phyloP scores from a whole-genome alignment of 164 flowering plant species.

The Houttuynia cordata region DNA sequence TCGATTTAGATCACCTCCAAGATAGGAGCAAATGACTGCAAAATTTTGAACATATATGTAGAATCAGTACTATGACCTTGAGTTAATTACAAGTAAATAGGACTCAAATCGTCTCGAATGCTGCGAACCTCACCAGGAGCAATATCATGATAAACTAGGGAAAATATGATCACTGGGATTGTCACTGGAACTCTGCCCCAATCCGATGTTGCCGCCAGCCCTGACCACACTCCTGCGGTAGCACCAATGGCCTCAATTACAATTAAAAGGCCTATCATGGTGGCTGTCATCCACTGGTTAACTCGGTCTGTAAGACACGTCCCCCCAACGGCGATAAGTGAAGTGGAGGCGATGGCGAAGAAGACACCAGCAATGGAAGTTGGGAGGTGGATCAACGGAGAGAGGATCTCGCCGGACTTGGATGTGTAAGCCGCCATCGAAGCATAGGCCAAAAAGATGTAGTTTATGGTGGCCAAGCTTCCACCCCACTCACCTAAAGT shows the following conservation, averaged over 20 bases:
- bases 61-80: too few relatives aligned
- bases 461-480: slow-evolving; percentile 32
- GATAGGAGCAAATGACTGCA: slow-evolving; percentile 71
- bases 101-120: background rate
- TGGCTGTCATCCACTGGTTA: slow-evolving; percentile 60
- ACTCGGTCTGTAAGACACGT: slow-evolving; percentile 48
- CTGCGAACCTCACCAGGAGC: slow-evolving; percentile 39
- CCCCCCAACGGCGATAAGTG: slow-evolving; percentile 53
- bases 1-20: slow-evolving; percentile 49
- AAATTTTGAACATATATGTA: background rate
- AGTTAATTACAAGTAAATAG: too few relatives aligned
- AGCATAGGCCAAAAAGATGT: slow-evolving; percentile 64
- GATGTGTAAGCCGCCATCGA: slow-evolving; percentile 55
- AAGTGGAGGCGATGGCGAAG: slow-evolving; percentile 39
- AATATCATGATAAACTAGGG: slow-evolving; percentile 66
- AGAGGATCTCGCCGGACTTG: slow-evolving; percentile 59
- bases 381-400: slow-evolving; percentile 38
- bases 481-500: slow-evolving; percentile 70
- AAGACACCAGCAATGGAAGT: slow-evolving; percentile 36
- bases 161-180: slow-evolving; percentile 59
- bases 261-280: slow-evolving; percentile 57
- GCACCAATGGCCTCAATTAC: slow-evolving; percentile 47
- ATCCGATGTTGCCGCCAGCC: slow-evolving; percentile 27
- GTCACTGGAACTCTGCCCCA: slow-evolving; percentile 56
- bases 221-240: slow-evolving; percentile 55